Evolutionary conservation across 2,329 filamentous ascomycete species (phyloP).

Genomic region (Mollisia scopiformis): DNA sequence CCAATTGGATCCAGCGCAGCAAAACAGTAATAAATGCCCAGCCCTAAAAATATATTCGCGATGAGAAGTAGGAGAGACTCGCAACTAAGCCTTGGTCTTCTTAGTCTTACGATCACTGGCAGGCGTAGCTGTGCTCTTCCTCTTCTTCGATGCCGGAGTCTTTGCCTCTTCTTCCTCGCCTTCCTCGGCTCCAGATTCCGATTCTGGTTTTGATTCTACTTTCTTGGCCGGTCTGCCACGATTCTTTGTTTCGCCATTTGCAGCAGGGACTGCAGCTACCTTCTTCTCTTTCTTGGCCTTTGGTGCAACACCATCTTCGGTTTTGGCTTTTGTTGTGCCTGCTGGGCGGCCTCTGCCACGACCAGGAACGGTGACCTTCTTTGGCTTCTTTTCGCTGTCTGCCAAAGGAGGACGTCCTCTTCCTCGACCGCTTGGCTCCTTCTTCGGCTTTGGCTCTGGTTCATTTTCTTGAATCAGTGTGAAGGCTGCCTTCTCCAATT

Average conservation of each 20-base stretch:
- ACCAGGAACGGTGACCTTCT: constrained; percentile 18
- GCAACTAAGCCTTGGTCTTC: constrained; percentile 20
- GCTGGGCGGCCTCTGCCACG: constrained; percentile 25
- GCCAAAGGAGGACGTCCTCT: constrained; percentile 26
- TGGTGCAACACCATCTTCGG: constrained; percentile 1
- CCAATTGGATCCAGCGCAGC: not conserved
- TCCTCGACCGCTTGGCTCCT: constrained; percentile 26
- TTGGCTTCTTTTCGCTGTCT: constrained; percentile 26
- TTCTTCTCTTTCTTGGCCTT: constrained; percentile 6
- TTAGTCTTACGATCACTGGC: constrained; percentile 8
- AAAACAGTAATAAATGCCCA: not conserved
- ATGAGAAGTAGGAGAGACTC: not conserved
- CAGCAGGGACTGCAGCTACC: not conserved
- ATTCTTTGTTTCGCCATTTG: constrained; percentile 8
- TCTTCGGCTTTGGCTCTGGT: constrained; percentile 26
- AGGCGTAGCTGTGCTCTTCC: constrained; percentile 8
- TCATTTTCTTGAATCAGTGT: constrained; percentile 57
- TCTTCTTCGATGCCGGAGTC: constrained; percentile 12
- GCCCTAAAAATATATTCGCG: not conserved
- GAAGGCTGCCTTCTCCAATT: constrained; percentile 73
- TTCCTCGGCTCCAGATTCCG: not conserved
- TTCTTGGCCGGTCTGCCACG: constrained; percentile 4
- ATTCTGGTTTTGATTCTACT: not conserved
- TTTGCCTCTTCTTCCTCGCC: constrained; percentile 8
- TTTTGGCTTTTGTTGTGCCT: constrained; percentile 2